Evolutionary conservation across 306 rosid species (phyloP).

Genomic region (Cicer chorassanicum): DNA sequence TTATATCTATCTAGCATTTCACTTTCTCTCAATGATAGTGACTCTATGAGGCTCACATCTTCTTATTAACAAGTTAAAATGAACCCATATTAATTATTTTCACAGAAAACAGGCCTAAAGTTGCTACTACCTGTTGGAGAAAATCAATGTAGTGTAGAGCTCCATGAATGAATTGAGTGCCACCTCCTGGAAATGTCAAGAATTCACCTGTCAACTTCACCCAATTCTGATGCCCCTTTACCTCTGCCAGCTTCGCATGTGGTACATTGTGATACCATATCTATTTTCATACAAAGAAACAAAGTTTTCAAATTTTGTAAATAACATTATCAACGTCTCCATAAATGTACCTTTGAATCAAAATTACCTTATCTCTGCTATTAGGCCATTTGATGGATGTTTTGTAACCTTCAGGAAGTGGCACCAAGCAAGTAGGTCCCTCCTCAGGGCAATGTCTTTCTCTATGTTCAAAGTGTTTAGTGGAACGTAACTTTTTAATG

Average conservation of each 20-base stretch:
- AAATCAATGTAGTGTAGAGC: slow-evolving; percentile 91
- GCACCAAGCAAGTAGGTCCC: slow-evolving; percentile 82
- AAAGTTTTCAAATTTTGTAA: background rate
- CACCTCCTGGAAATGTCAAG: slow-evolving; percentile 94
- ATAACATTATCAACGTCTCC: background rate
- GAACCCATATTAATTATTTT: too few species aligned
- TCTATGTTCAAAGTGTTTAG: slow-evolving; percentile 77
- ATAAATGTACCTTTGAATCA: slow-evolving; percentile 13
- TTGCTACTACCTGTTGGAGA: slow-evolving; percentile 62
- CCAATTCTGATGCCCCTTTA: slow-evolving; percentile 98
- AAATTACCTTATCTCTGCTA: slow-evolving; percentile 82
- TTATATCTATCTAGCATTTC: too few species aligned
- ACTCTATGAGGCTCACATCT: too few species aligned
- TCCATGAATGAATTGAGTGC: slow-evolving; percentile 92
- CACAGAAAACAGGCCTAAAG: background rate
- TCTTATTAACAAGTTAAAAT: too few species aligned
- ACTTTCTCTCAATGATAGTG: too few species aligned
- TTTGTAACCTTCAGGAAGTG: slow-evolving; percentile 67
- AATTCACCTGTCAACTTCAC: slow-evolving; percentile 87
- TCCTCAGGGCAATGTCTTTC: slow-evolving; percentile 91
- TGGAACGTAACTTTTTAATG: slow-evolving; percentile 52
- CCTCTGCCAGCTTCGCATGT: slow-evolving; percentile 71
- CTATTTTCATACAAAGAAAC: slow-evolving; percentile 45
- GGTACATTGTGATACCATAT: slow-evolving; percentile 92
- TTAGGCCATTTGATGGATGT: slow-evolving; percentile 67